Evolutionary conservation across 352 stramenopile genomes (phyloP).

Genomic region (Phytophthora pluvialis): DNA sequence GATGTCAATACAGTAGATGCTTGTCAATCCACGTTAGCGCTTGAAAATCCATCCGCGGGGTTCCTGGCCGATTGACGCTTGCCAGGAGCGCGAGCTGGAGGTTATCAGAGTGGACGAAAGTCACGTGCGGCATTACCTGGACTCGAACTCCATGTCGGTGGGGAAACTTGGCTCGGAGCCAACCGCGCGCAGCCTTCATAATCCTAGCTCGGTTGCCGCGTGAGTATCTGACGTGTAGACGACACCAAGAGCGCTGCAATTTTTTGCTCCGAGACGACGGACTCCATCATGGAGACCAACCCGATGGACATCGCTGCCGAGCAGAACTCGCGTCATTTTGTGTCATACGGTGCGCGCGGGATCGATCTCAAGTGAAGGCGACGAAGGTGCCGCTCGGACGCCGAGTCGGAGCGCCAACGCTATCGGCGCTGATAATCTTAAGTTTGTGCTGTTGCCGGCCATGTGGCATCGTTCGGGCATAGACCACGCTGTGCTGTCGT

Average conservation of each 20-base stretch:
- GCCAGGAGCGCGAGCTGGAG: too few relatives aligned
- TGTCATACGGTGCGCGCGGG: conserved; percentile 14
- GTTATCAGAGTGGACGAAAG: too few relatives aligned
- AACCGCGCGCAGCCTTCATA: too few relatives aligned
- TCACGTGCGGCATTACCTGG: too few relatives aligned
- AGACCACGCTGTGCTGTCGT: conserved; percentile 22
- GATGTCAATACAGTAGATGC: too few relatives aligned
- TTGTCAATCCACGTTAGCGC: not conserved
- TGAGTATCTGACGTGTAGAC: conserved; percentile 18
- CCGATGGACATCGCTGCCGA: not conserved
- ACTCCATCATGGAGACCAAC: conserved; percentile 6
- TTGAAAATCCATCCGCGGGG: not conserved
- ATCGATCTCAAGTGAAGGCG: not conserved
- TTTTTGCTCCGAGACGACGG: too few relatives aligned
- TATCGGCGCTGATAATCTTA: too few relatives aligned
- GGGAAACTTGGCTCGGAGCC: too few relatives aligned
- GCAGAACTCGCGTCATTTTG: not conserved
- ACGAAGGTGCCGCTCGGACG: too few relatives aligned
- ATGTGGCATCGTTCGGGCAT: conserved; percentile 19
- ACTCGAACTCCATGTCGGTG: too few relatives aligned
- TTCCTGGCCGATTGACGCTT: too few relatives aligned
- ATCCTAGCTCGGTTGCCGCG: conserved; percentile 6
- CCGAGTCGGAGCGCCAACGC: too few relatives aligned
- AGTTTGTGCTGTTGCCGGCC: conserved; percentile 4
- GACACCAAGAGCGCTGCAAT: not conserved